Conservation (phyloP, 2,329 filamentous ascomycete genomes). For the Daldinia eschscholtzii region DNA sequence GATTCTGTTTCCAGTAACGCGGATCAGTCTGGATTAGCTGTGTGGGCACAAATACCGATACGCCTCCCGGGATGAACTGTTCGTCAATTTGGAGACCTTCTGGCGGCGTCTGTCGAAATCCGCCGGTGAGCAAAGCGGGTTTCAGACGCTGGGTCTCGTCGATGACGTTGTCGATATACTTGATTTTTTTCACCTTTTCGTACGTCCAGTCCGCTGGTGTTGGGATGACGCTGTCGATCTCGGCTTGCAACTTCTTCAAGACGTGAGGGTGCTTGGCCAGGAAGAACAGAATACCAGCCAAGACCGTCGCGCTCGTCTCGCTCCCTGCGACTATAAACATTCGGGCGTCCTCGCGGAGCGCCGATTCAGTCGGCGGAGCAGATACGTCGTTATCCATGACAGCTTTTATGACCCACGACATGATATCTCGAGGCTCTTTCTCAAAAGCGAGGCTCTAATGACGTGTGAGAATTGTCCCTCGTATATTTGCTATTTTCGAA, state of each 20-base stretch:
- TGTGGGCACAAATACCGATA: constrained; percentile 45
- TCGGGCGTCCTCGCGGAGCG: constrained; percentile 52
- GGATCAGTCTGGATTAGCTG: constrained; percentile 48
- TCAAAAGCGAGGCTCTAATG: constrained; percentile 45
- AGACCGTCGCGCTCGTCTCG: constrained; percentile 53
- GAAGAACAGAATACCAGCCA: constrained; percentile 51
- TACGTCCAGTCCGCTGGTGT: constrained; percentile 49
- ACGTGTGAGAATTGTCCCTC: neutral
- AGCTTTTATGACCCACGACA: constrained; percentile 57
- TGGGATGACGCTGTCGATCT: constrained; percentile 51
- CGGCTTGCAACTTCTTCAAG: constrained; percentile 50
- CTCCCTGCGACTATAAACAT: constrained; percentile 54
- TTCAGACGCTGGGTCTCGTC: constrained; percentile 53
- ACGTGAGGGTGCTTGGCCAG: constrained; percentile 51
- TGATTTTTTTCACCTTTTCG: constrained; percentile 48
- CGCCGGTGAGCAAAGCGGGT: constrained; percentile 54
- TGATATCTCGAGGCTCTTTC: constrained; percentile 53
- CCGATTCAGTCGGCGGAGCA: constrained; percentile 50
- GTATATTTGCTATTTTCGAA: neutral
- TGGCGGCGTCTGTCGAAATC: constrained; percentile 55
- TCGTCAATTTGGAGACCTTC: constrained; percentile 53
- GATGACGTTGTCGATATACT: constrained; percentile 54
- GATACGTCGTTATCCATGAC: constrained; percentile 54
- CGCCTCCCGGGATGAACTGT: constrained; percentile 52
- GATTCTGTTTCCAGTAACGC: constrained; percentile 39